Evolutionary conservation across 345 rosid genomes (phyloP), one percentile per base, ranked within the genome.

Genomic region (Gossypium raimondii): DNA sequence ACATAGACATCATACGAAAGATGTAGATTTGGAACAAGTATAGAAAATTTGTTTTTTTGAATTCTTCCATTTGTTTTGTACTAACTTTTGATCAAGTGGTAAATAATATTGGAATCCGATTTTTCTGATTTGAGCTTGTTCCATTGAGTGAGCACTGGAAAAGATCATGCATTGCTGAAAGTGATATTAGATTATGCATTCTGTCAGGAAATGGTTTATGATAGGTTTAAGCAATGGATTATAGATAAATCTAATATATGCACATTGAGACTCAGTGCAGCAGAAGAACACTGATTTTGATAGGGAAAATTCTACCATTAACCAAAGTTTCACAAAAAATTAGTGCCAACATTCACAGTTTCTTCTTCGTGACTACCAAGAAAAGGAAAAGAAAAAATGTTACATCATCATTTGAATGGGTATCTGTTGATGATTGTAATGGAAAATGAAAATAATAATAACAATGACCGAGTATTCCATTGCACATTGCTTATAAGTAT

Each of bases 1-100:
- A 77, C 2, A 85, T 84, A 84, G 60, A 47, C 60, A 65, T 66
- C 29, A 3, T n/a, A 47, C 10, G 11, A 25, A 48, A 48, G 6
- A 22, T 24, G 38, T 48, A 22, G 57, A 67, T 67, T 48, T 11
- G 12, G 57, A 67, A 58, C 72, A 52, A 17, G 47, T 69, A 51
- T 5, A 69, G 60, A 4, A 69, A 27, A 56, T 4, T 8, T 45
- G 11, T 2, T 53, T 75, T 81, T 75, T 79, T 67, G 34, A 70
- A 69, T 25, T 55, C 24, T 22, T 73, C 18, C 16, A 47, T 74
- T 67, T 82, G 62, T 74, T 76, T 55, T 71, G 62, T 77, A 48
- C 59, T 9, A 52, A 56, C 56, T 18, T 64, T 68, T 53, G 50
- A 43, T 69, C 25, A 64, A 58, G 38, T 55, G 73, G 73, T 70